These are phyloP conservation scores for Gracilaria vermiculophylla DNA, from an alignment of 23 red algal species.

Conservation along the genomic window DNA sequence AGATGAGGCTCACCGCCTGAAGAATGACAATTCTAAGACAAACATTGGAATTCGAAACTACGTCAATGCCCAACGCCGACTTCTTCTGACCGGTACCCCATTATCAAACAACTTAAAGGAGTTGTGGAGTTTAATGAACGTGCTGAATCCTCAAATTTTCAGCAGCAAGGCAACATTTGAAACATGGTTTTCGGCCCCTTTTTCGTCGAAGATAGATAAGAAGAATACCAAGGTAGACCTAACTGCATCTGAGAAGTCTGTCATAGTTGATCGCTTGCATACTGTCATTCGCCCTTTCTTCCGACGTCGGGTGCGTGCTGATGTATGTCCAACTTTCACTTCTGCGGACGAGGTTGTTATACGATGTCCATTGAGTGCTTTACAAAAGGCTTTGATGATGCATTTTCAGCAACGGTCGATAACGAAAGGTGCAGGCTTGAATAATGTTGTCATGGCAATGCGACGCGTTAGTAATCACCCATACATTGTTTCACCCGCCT, in stretches of 20 bases:
- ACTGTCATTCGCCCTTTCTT: conserved; percentile 89
- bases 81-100: conserved; percentile 96
- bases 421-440: conserved; percentile 1
- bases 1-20: conserved; percentile 98
- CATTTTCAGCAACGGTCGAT: conserved; percentile 20
- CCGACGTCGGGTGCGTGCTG: conserved; percentile 74
- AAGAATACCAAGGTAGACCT: conserved; percentile 33
- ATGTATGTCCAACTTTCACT: conserved; percentile 68
- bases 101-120: conserved; percentile 89
- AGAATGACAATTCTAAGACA: conserved; percentile 78
- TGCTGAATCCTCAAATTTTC: conserved; percentile 86
- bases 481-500: conserved; percentile 31
- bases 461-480: conserved; percentile 71
- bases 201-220: conserved; percentile 33
- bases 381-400: conserved; percentile 62
- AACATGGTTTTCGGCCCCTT: conserved; percentile 91
- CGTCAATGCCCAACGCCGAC: conserved; percentile 53
- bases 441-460: conserved; percentile 57
- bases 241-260: conserved; percentile 70
- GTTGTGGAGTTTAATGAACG: conserved; percentile 90
- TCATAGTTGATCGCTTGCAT: conserved; percentile 92
- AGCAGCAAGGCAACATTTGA: conserved; percentile 83
- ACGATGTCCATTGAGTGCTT: conserved; percentile 37
- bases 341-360: conserved; percentile 63
- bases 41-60: conserved; percentile 55